Conservation (phyloP, 1,284 basidiomycete species). For the Termitomyces sp. region DNA sequence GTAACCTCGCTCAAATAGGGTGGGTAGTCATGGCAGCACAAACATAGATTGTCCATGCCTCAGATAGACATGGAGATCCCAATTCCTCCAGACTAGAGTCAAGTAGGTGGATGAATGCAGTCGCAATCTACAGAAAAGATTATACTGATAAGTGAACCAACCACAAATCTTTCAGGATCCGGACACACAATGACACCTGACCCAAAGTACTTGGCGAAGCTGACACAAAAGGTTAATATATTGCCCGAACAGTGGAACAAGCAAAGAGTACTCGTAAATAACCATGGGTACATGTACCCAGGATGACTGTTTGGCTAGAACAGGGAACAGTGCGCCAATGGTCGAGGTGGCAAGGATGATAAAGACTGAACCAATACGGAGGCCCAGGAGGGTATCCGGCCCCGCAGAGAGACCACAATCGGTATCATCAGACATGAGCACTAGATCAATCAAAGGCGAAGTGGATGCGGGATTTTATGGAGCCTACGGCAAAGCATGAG, state of each 20-base stretch:
- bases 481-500: neutral
- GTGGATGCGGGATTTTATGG: neutral
- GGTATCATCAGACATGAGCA: slow-evolving; percentile 12
- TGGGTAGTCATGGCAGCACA: slow-evolving; percentile 22
- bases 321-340: slow-evolving; percentile 76
- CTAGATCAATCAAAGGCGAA: neutral
- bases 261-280: slow-evolving; percentile 65
- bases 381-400: slow-evolving; percentile 27
- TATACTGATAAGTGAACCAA: neutral
- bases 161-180: neutral
- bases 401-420: slow-evolving; percentile 27
- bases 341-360: slow-evolving; percentile 72
- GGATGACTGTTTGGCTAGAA: slow-evolving; percentile 60
- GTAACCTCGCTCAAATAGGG: too few relatives aligned
- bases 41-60: slow-evolving; percentile 73
- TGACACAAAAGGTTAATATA: slow-evolving; percentile 24
- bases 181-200: slow-evolving; percentile 76
- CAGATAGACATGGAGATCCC: slow-evolving; percentile 64
- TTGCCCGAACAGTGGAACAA: neutral
- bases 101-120: slow-evolving; percentile 86
- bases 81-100: slow-evolving; percentile 75
- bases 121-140: slow-evolving; percentile 63
- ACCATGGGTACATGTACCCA: slow-evolving; percentile 57
- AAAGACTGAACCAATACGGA: slow-evolving; percentile 85
- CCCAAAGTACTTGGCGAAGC: slow-evolving; percentile 93